Conservation (phyloP, 352 stramenopile species). For the Thraustochytrium striatum region DNA sequence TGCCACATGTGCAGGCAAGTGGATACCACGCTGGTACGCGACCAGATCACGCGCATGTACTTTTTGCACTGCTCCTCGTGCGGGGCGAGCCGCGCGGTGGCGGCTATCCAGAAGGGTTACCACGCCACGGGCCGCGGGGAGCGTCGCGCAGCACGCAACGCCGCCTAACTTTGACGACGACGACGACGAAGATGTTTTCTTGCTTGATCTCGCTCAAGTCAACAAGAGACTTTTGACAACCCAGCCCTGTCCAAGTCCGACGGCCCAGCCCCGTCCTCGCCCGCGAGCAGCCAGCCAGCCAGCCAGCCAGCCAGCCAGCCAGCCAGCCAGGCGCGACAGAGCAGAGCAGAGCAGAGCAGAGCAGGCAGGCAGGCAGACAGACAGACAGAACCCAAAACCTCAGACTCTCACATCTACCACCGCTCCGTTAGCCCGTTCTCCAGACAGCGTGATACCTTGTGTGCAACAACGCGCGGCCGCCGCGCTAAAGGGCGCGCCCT, state of each 20-base stretch:
- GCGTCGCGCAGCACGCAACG: slow-evolving; percentile 41
- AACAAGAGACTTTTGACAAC: no score
- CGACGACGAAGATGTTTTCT: no score
- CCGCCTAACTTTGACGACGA: slow-evolving; percentile 36
- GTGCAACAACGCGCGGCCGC: slow-evolving; percentile 34
- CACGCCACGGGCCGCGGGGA: slow-evolving; percentile 80
- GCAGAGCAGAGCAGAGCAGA: no score
- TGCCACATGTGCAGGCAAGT: slow-evolving; percentile 98
- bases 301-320: no score
- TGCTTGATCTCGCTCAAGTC: no score
- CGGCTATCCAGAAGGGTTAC: slow-evolving; percentile 95
- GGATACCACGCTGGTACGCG: slow-evolving; percentile 94
- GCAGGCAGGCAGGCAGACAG: no score
- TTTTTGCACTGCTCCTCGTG: slow-evolving; percentile 98
- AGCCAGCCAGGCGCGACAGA: no score
- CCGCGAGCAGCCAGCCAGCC: no score
- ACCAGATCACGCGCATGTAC: slow-evolving; percentile 91
- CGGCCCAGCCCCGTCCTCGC: no score
- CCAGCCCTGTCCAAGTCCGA: no score
- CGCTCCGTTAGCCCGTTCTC: slow-evolving; percentile 27
- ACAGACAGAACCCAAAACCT: no score
- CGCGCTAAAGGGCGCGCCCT: background rate
- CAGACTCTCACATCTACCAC: no score
- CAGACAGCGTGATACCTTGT: slow-evolving; percentile 53
- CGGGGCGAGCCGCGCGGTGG: slow-evolving; percentile 89